Percentiles rank a stretch among this genome's conserved stretches.
Conservation (phyloP, 768 basidiomycete genomes). For the Xerocomus brunneocitrinus region DNA sequence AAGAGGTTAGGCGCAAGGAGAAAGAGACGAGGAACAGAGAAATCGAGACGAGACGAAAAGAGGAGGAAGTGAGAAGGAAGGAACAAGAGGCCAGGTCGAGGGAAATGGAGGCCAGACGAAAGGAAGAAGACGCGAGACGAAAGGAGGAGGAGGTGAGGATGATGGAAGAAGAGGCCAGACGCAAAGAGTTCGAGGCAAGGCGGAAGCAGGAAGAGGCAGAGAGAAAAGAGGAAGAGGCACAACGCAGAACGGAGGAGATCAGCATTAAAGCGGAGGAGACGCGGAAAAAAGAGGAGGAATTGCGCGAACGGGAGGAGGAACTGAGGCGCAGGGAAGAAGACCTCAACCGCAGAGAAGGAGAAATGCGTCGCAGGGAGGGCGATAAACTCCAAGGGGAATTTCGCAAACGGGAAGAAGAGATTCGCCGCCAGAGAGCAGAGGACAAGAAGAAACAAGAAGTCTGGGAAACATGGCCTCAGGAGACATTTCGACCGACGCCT, state of each 20-base stretch:
- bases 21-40: constrained; percentile 20
- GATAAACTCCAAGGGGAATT: constrained; percentile 27
- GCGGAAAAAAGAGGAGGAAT: constrained; percentile 24
- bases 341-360: constrained; percentile 27
- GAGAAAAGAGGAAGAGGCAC: constrained; percentile 31
- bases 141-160: constrained; percentile 26
- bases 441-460: constrained; percentile 29
- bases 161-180: constrained; percentile 23
- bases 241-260: constrained; percentile 25
- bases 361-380: constrained; percentile 28
- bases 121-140: constrained; percentile 28
- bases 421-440: constrained; percentile 27
- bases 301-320: constrained; percentile 26
- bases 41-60: constrained; percentile 19
- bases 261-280: constrained; percentile 21
- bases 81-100: constrained; percentile 27
- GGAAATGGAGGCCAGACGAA: constrained; percentile 25
- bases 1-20: constrained; percentile 30
- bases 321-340: constrained; percentile 31
- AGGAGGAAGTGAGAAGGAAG: constrained; percentile 17
- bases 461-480: constrained; percentile 28
- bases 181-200: constrained; percentile 28
- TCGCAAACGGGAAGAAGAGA: constrained; percentile 31
- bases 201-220: constrained; percentile 28
- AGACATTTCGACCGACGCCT: constrained; percentile 20